Conservation (phyloP, 768 basidiomycete genomes). For the Suillus ampliporus region DNA sequence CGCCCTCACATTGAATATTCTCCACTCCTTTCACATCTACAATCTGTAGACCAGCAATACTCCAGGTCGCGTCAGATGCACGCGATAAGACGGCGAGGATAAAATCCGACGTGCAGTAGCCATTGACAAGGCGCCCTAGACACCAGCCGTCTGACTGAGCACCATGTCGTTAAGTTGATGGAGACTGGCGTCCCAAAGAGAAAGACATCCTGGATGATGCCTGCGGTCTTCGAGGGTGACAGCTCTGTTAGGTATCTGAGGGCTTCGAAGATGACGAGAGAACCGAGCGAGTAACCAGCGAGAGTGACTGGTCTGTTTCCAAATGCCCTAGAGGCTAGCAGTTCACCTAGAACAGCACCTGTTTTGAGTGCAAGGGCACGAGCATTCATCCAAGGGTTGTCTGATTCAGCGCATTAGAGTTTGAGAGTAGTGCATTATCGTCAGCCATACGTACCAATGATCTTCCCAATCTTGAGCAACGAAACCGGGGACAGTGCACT, state of each 20-base stretch:
- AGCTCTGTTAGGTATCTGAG: conserved; percentile 52
- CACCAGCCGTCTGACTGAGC: conserved; percentile 52
- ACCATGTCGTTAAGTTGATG: conserved; percentile 48
- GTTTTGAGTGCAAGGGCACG: conserved; percentile 56
- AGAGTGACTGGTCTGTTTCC: conserved; percentile 60
- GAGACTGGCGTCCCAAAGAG: conserved; percentile 57
- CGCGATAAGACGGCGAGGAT: conserved; percentile 58
- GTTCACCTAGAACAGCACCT: conserved; percentile 57
- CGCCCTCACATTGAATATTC: conserved; percentile 52
- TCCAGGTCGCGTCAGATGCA: conserved; percentile 51
- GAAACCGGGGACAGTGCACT: conserved; percentile 56
- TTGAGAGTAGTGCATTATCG: not conserved
- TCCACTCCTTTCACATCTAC: conserved; percentile 58
- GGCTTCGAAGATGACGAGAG: conserved; percentile 61
- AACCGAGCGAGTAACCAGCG: conserved; percentile 62
- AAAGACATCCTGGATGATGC: conserved; percentile 59
- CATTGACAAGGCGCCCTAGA: conserved; percentile 60
- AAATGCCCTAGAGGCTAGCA: conserved; percentile 54
- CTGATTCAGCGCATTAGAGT: conserved; percentile 30
- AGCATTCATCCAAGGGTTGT: conserved; percentile 67
- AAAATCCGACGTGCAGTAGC: conserved; percentile 57
- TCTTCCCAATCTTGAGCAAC: conserved; percentile 55
- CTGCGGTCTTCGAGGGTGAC: conserved; percentile 48
- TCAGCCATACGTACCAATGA: conserved; percentile 48
- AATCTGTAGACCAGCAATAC: conserved; percentile 54